Conservation (phyloP, 1,284 basidiomycete species). For the Austroboletus niveus region DNA sequence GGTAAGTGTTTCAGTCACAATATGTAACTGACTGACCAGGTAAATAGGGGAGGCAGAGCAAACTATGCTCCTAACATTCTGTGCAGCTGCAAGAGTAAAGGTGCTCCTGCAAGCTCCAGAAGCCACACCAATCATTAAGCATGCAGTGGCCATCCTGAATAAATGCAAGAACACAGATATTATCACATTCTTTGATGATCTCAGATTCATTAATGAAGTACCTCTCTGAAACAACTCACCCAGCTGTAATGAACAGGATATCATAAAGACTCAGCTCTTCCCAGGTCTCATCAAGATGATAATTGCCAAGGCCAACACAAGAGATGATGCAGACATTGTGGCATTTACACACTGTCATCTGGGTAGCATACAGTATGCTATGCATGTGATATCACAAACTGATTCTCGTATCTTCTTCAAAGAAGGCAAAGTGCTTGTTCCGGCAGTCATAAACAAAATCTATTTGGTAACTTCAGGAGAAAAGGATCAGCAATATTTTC, state of each 20-base stretch:
- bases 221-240: not conserved
- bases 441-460: not conserved
- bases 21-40: too few species aligned
- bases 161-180: not conserved
- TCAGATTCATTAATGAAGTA: not conserved
- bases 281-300: too few species aligned
- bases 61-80: not conserved
- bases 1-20: too few species aligned
- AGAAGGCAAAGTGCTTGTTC: not conserved
- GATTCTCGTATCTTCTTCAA: too few species aligned
- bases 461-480: not conserved
- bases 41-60: too few species aligned
- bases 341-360: too few species aligned
- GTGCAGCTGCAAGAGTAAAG: not conserved
- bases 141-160: not conserved
- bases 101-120: not conserved
- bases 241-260: not conserved
- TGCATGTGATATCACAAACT: too few species aligned
- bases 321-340: too few species aligned
- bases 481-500: not conserved
- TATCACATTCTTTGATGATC: not conserved
- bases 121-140: not conserved
- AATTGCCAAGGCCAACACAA: too few species aligned
- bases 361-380: too few species aligned
- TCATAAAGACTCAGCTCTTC: too few species aligned